Evolutionary conservation across 805 yeast genomes (phyloP), one percentile per base, ranked within the genome.

Genomic region (Ogataea sp.): DNA sequence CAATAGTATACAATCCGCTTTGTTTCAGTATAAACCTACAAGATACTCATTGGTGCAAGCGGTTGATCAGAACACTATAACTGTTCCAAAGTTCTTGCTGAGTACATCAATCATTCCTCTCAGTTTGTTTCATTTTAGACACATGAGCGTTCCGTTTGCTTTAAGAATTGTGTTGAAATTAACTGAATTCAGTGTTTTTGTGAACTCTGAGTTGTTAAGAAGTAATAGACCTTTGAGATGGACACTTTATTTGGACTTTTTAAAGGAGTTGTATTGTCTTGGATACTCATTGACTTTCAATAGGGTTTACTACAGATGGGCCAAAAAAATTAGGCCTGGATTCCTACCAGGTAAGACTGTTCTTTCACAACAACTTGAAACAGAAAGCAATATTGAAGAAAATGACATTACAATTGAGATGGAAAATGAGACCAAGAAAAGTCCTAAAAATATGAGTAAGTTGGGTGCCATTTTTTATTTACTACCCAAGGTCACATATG

Each of bases 341-440:
- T n/a, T n/a, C n/a, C n/a, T n/a, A n/a, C n/a, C n/a, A n/a, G n/a
- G 51, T 55, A 1, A 65, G 58, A 37, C 66, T 67, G 1, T 56
- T 56, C 39, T 62, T 62, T 37, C 59, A 13, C 56, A 54, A n/a
- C 45, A 48, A 18, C 56, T 62, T 10, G 67, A 63, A 37, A 37
- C 39, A 8, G 67, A 62, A 38, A 56, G 57, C 34, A 16, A 18
- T 10, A n/a, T 6, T 4, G 33, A 30, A 30, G 18, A 18, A 3
- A 10, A n/a, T n/a, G 4, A 17, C 18, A 6, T 16, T 6, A 17
- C 43, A 43, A 28, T n/a, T n/a, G n/a, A n/a, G n/a, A n/a, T n/a
- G n/a, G n/a, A n/a, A n/a, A n/a, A n/a, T n/a, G n/a, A n/a, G n/a
- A n/a, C n/a, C 48, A 50, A 32, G 61, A 51, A 35, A 35, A 20